Base-by-base conservation (phyloP, 306 rosid species). In the Nissolia schottii region DNA sequence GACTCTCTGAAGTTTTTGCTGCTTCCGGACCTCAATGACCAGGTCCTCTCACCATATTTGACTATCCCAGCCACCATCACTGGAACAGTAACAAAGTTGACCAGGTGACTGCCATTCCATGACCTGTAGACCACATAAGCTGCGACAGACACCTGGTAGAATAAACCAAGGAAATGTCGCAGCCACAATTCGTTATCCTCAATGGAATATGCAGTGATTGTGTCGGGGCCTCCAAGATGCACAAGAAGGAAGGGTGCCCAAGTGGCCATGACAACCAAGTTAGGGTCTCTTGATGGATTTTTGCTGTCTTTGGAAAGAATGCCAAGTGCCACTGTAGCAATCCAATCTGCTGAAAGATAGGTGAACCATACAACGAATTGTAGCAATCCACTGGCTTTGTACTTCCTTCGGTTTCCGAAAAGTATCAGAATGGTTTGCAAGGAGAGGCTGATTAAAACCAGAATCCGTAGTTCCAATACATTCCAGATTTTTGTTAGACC, bases 161-260 rank as follows among this genome's bases (percentile, higher is more conserved):
- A 0, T 18, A 79, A 69, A 22, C 7, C 67, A 2, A 81, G 65
- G 3, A 62, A 14, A 38, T 73, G 86, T 6, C 84, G 65, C 0
- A 8, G 53, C 80, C 86, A 85, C 0, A 79, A 27, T 19, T 85
- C 76, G 11, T 81, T 85, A 40, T 82, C 89, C 32, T 76, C 84
- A 5, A 67, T 41, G 2, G 84, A 67, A 37, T 67, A 85, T 0
- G 82, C 84, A 20, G 82, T 79, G 18, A 85, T 72, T 27, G 54
- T 81, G 54, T 85, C 86, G 2, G 84, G 85, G 3, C 86, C 82
- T 13, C 88, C 84, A 2, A 85, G 86, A 55, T 79, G 84, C 27
- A 81, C 55, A 4, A 82, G 82, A 20, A 85, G 82, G 70, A 82
- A 79, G 18, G 89, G 80, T 3, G 81, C 82, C 84, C 86, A 85